Evolutionary conservation across 2,329 filamentous ascomycete species (phyloP), one percentile per base, ranked within the genome.

Genomic region (Verruconis gallopava): DNA sequence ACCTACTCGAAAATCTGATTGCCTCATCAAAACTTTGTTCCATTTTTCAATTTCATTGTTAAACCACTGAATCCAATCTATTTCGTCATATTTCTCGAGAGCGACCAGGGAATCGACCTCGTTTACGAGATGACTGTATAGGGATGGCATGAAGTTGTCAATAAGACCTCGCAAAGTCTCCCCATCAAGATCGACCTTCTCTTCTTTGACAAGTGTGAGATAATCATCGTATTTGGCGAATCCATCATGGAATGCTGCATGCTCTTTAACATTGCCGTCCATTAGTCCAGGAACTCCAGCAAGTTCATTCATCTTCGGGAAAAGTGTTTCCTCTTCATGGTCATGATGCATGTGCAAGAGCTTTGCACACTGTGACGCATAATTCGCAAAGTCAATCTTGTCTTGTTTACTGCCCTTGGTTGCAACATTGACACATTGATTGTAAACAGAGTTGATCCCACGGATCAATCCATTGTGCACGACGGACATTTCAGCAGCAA

Each of bases 401-500:
- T 18, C 12, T 15, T 36, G 34, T 9, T 36, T 9, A 6, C 9
- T n/a, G n/a, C 17, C n/a, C 9, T 14, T 36, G 34, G 9, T 14
- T 36, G 34, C n/a, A 11, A 18, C 34, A 30, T 30, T 30, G 25
- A 30, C n/a, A 30, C 25, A 30, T 36, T 36, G 34, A 15, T 36
- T 36, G 34, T 36, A 36, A 18, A 36, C 34, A 6, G n/a, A 9
- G 34, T 36, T 36, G 12, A 36, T n/a, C 9, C 34, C 34, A 6
- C 34, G 34, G 6, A 36, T 36, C n/a, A 36, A 15, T 6, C n/a
- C 34, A 15, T 36, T 36, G 14, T 36, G 34, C 12, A 36, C 34
- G 17, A 36, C n/a, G 14, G 34, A n/a, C 34, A 36, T 36, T 15
- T 36, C 34, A 18, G 34, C 17, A 15, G 34, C 34, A 9, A 36